Evolutionary conservation across 345 rosid species (phyloP).

Genomic region (Euphorbia pulcherrima): DNA sequence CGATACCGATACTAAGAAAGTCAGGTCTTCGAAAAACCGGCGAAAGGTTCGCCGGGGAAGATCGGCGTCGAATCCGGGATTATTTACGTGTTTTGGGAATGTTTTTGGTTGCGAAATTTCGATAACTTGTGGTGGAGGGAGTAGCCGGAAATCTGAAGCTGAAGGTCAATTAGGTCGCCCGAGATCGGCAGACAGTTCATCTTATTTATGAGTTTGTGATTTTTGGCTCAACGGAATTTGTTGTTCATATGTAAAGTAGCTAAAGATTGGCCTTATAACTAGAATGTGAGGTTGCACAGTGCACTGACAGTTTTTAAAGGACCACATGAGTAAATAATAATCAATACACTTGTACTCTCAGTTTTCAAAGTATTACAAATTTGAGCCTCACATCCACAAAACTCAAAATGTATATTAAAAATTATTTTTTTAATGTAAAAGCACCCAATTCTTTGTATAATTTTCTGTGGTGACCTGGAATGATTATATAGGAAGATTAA

Average conservation of each 20-base stretch:
- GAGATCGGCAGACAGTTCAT: conserved; percentile 36
- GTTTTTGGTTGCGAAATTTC: conserved; percentile 77
- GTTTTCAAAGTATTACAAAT: too few species aligned
- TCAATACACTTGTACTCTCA: too few species aligned
- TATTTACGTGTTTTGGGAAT: conserved; percentile 82
- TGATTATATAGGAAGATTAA: neutral
- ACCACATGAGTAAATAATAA: too few species aligned
- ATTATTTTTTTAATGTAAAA: too few species aligned
- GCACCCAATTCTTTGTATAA: too few species aligned
- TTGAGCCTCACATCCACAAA: too few species aligned
- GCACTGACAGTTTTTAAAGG: too few species aligned
- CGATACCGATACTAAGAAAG: conserved; percentile 22
- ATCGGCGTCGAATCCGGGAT: conserved; percentile 28
- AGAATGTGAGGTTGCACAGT: too few species aligned
- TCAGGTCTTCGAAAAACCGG: conserved; percentile 21
- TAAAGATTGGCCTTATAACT: too few species aligned
- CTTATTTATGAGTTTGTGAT: conserved; percentile 9
- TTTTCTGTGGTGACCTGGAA: too few species aligned
- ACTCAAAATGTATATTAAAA: too few species aligned
- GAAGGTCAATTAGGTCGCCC: conserved; percentile 36
- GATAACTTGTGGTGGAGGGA: conserved; percentile 69
- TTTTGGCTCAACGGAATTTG: neutral
- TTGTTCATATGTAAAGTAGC: neutral
- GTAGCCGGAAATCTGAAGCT: conserved; percentile 33
- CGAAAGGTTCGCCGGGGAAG: conserved; percentile 18